Evolutionary conservation across 176 grass and related monocot genomes (phyloP).

Genomic region (Oryza longistaminata): DNA sequence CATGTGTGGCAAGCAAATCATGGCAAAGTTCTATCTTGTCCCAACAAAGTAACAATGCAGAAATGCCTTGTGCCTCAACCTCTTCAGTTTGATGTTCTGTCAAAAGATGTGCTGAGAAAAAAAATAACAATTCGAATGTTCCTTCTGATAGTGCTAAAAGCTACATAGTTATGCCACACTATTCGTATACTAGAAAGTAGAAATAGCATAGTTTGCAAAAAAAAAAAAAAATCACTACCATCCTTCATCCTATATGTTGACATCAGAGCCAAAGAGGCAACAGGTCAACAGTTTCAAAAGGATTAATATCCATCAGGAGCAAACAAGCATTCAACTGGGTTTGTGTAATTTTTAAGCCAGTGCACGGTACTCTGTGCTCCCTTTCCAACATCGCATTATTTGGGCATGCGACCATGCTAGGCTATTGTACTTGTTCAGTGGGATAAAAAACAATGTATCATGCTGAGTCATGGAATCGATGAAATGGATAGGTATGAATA

Average conservation of each 20-base stretch:
- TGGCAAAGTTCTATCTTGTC: constrained; percentile 9
- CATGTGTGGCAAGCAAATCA: not conserved
- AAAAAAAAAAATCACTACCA: not conserved
- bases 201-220: not conserved
- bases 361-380: not conserved
- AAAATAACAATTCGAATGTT: not conserved
- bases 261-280: not conserved
- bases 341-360: not conserved
- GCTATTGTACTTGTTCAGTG: not conserved
- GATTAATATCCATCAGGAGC: not conserved
- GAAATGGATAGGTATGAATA: not conserved
- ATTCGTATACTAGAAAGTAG: not conserved
- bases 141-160: constrained; percentile 1
- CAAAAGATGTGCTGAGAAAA: not conserved
- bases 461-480: not conserved
- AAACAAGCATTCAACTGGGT: not conserved
- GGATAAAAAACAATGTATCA: not conserved
- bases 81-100: not conserved
- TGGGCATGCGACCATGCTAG: not conserved
- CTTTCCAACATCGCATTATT: not conserved
- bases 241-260: not conserved
- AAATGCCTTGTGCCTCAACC: not conserved
- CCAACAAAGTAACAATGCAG: constrained; percentile 7
- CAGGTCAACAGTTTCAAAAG: not conserved
- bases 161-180: constrained; percentile 7